These are phyloP conservation scores for Thelephora terrestris DNA, from an alignment of 1,284 basidiomycete species.

Conservation along the genomic window DNA sequence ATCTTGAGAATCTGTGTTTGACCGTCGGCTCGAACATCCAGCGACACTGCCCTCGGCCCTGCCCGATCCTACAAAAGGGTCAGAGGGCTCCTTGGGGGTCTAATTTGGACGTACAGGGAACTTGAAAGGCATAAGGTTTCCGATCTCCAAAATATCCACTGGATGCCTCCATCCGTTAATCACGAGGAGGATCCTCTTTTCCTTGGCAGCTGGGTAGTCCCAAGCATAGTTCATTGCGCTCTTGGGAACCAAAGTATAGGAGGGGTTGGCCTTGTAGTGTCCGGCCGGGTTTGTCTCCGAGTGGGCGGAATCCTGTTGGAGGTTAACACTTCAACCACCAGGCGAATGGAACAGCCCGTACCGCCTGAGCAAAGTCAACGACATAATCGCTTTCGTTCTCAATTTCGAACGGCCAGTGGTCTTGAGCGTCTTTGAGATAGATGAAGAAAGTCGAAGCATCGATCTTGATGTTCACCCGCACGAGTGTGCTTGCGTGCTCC, in stretches of 20 bases:
- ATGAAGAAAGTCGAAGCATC: constrained; percentile 89
- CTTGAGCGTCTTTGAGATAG: constrained; percentile 56
- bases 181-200: constrained; percentile 73
- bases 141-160: constrained; percentile 95
- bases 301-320: not conserved
- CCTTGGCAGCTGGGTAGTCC: constrained; percentile 84
- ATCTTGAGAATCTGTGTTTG: constrained; percentile 83
- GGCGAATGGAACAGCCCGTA: constrained; percentile 21
- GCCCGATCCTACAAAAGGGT: constrained; percentile 34
- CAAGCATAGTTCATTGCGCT: constrained; percentile 74
- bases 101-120: constrained; percentile 48
- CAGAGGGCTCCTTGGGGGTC: constrained; percentile 4
- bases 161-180: constrained; percentile 60
- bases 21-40: constrained; percentile 91
- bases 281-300: no score
- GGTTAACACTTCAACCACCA: not conserved
- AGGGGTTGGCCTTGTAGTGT: constrained; percentile 23
- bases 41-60: constrained; percentile 58
- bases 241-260: constrained; percentile 52
- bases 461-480: constrained; percentile 79
- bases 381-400: constrained; percentile 82
- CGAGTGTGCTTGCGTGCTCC: constrained; percentile 36
- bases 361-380: constrained; percentile 72
- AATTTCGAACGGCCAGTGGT: constrained; percentile 84
- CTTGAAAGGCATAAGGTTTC: constrained; percentile 85